Evolutionary conservation across 257 asterid species (phyloP), one percentile per base, ranked within the genome.

Genomic region (Osmanthus fragrans): DNA sequence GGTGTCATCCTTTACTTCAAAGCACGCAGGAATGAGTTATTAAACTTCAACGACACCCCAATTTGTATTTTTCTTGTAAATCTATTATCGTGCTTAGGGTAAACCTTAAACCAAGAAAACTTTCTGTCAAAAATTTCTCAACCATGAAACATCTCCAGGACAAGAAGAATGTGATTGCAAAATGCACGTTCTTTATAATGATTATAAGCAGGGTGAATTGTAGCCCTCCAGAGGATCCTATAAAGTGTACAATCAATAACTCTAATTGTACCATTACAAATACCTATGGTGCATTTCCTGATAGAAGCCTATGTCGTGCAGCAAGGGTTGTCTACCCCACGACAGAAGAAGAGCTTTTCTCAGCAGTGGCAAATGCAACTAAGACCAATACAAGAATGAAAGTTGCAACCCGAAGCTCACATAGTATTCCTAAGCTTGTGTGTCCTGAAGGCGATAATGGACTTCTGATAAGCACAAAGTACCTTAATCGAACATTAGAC

Each of bases 371-470:
- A 2, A 72, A 77, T 4, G 92, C 92, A 2, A 76, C 89, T 12
- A 47, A 18, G 75, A 39, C 77, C 10, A 73, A 64, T 7, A 70
- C 18, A 42, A 87, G 87, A 51, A 84, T 92, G 54, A 92, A 85
- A 58, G 93, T 87, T 2, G 88, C 77, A 0, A 91, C 92, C 0
- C 88, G 87, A 3, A 83, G 68, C 74, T 92, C 97, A 5, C 97
- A 92, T 77, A 92, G 90, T 81, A 88, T 90, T 0, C 90, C 95
- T 2, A 90, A 92, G 77, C 87, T 90, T 40, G 93, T 83, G 1
- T 92, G 93, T 74, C 92, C 86, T 0, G 97, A 73, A n/a, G 95
- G 86, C 5, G 82, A 72, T 0, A 77, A 80, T 2, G 93, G 93
- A 3, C 15, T 87, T 18, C 18, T 92, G 15, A 90, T 92, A 36